Evolutionary conservation across 2,329 filamentous ascomycete species (phyloP).

Genomic region (Hymenotorrendiella dingleyae): DNA sequence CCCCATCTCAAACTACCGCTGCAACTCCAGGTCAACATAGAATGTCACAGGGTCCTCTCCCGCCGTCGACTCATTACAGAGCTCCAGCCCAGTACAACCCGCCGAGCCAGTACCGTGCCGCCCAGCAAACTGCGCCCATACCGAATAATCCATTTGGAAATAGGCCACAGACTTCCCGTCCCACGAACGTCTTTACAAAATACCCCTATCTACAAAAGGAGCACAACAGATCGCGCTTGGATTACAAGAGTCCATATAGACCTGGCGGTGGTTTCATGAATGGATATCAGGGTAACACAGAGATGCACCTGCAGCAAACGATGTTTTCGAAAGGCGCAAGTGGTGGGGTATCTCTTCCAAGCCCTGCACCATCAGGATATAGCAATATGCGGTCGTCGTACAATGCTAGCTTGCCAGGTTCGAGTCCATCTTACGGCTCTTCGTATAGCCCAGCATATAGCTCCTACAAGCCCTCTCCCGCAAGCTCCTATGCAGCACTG

Average conservation of each 20-base stretch:
- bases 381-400: constrained; percentile 11
- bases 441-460: not conserved
- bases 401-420: constrained; percentile 2
- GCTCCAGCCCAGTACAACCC: constrained; percentile 5
- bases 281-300: constrained; percentile 45
- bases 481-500: constrained; percentile 7
- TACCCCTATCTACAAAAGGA: constrained; percentile 52
- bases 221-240: constrained; percentile 50
- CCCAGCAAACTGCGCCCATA: constrained; percentile 7
- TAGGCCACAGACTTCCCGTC: constrained; percentile 14
- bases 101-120: constrained; percentile 15
- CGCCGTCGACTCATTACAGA: not conserved
- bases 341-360: constrained; percentile 4
- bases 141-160: constrained; percentile 24
- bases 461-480: constrained; percentile 4
- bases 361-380: constrained; percentile 11
- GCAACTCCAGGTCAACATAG: constrained; percentile 11
- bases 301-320: constrained; percentile 25
- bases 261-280: constrained; percentile 53
- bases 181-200: constrained; percentile 27
- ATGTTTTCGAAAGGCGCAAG: constrained; percentile 21
- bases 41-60: not conserved
- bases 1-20: not conserved
- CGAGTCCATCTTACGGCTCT: constrained; percentile 2
- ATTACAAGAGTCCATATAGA: constrained; percentile 56